phyloP scores from a whole-genome alignment of 2,329 filamentous ascomycete genomes.

The Calonectria leucothoes region DNA sequence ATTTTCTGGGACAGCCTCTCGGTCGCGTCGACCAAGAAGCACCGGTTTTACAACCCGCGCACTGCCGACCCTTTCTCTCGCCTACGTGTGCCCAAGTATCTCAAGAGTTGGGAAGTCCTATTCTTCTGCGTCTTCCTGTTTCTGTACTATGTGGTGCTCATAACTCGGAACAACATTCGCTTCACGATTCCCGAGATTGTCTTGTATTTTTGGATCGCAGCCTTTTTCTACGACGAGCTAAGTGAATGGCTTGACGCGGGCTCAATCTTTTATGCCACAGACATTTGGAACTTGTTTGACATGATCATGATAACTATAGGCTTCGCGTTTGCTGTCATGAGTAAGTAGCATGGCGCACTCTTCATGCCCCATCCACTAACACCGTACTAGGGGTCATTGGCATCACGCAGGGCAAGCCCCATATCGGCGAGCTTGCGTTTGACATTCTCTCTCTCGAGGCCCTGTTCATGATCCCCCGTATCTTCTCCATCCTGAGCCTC shows the following conservation, averaged over 20 bases:
- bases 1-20: slow-evolving; percentile 88
- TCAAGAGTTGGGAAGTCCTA: slow-evolving; percentile 84
- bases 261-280: slow-evolving; percentile 84
- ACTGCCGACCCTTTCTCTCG: slow-evolving; percentile 80
- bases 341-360: slow-evolving; percentile 61
- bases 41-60: slow-evolving; percentile 77
- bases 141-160: slow-evolving; percentile 88
- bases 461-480: slow-evolving; percentile 88
- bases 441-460: slow-evolving; percentile 91
- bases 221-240: slow-evolving; percentile 89
- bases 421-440: slow-evolving; percentile 83
- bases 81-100: slow-evolving; percentile 82
- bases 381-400: slow-evolving; percentile 45
- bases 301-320: slow-evolving; percentile 81
- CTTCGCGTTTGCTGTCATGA: slow-evolving; percentile 75
- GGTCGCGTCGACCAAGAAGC: slow-evolving; percentile 78
- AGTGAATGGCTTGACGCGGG: slow-evolving; percentile 89
- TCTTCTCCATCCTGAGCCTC: slow-evolving; percentile 87
- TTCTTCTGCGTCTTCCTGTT: slow-evolving; percentile 83
- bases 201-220: slow-evolving; percentile 87
- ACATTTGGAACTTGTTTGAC: slow-evolving; percentile 84
- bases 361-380: slow-evolving; percentile 13
- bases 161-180: slow-evolving; percentile 74
- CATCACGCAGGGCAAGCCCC: slow-evolving; percentile 62
- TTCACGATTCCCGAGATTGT: slow-evolving; percentile 78